A percentile compares a stretch with the other conserved stretches of the same genome.
phyloP scores from a whole-genome alignment of 2,329 filamentous ascomycete species.

The Fusarium stilboides region DNA sequence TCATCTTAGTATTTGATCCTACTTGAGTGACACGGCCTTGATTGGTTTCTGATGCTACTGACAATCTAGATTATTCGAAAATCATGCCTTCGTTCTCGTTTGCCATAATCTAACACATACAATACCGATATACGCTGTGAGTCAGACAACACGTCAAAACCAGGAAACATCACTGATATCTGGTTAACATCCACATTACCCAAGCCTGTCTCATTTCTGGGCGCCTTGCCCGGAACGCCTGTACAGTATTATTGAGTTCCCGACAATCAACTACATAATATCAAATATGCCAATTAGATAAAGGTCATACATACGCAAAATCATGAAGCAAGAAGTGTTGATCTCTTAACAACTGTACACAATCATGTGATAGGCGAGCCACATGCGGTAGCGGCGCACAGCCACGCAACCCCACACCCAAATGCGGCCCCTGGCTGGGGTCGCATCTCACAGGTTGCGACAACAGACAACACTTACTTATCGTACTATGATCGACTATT shows the following conservation, averaged over 20 bases:
- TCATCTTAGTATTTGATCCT: too few species aligned
- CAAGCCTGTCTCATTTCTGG: slow-evolving; percentile 1
- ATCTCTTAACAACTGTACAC: neutral
- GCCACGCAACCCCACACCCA: slow-evolving; percentile 47
- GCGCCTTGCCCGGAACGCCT: neutral
- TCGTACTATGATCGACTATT: slow-evolving; percentile 48
- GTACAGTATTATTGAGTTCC: neutral
- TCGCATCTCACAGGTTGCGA: slow-evolving; percentile 41
- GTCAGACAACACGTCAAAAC: too few species aligned
- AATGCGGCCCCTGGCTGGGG: slow-evolving; percentile 46
- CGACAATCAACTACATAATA: neutral
- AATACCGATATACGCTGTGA: too few species aligned
- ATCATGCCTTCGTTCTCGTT: too few species aligned
- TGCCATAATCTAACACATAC: too few species aligned
- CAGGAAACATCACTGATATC: neutral
- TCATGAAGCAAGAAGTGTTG: neutral
- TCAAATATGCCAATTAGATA: neutral
- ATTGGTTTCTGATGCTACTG: too few species aligned
- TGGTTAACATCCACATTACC: neutral
- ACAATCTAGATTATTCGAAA: too few species aligned
- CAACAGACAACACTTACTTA: slow-evolving; percentile 39
- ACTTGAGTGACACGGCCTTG: too few species aligned
- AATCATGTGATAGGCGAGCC: slow-evolving; percentile 40
- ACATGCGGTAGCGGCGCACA: slow-evolving; percentile 27
- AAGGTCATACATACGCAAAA: neutral